Percentiles rank a stretch among this genome's conserved stretches.
phyloP scores from a whole-genome alignment of 2,329 filamentous ascomycete species.

The Pyricularia pennisetigena region DNA sequence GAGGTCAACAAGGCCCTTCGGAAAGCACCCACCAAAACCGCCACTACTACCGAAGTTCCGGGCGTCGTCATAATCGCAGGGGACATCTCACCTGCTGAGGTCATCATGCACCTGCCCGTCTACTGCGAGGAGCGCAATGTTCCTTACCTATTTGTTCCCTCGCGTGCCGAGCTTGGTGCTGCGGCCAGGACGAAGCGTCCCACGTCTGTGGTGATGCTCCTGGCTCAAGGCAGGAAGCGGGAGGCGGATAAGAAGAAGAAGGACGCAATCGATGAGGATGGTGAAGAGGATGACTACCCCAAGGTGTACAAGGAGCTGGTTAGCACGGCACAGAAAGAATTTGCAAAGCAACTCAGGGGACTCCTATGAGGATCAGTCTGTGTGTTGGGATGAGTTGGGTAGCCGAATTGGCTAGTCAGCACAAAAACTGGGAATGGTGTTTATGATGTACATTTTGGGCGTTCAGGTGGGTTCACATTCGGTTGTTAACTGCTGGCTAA shows the following conservation, averaged over 20 bases:
- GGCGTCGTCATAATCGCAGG: conserved; percentile 85
- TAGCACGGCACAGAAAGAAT: conserved; percentile 59
- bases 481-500: not conserved
- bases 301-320: conserved; percentile 55
- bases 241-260: conserved; percentile 42
- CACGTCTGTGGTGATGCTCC: conserved; percentile 88
- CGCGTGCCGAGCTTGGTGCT: conserved; percentile 84
- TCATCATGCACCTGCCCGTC: conserved; percentile 95
- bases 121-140: conserved; percentile 98
- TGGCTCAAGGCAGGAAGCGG: conserved; percentile 26
- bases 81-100: conserved; percentile 97
- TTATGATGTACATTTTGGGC: not conserved
- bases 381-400: not conserved
- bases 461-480: not conserved
- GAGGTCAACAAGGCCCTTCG: conserved; percentile 97
- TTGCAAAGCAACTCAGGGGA: conserved; percentile 38
- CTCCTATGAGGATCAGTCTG: conserved; percentile 8
- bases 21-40: conserved; percentile 69
- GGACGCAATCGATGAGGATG: conserved; percentile 34
- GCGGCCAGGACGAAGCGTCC: conserved; percentile 93
- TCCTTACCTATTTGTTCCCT: conserved; percentile 91
- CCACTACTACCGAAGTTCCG: conserved; percentile 52
- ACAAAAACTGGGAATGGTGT: not conserved
- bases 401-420: not conserved
- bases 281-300: conserved; percentile 45